These are phyloP conservation scores for Calonectria henricotiae DNA, from an alignment of 2,329 filamentous ascomycete species.

Conservation along the genomic window DNA sequence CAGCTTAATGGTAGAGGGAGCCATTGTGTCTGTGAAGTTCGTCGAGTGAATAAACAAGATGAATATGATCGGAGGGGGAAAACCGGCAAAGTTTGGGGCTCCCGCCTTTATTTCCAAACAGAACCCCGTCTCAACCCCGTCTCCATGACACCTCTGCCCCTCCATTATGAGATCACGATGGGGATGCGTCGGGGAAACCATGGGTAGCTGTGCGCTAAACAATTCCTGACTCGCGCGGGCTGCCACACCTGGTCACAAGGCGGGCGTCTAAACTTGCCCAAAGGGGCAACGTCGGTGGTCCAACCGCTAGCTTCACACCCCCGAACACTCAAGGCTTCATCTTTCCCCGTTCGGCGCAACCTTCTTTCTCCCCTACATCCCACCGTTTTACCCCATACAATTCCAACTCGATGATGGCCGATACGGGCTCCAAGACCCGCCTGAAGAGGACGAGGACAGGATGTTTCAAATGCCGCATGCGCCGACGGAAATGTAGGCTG, in stretches of 20 bases:
- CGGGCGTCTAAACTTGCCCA: slow-evolving; percentile 38
- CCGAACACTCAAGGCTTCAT: slow-evolving; percentile 44
- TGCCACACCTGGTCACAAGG: slow-evolving; percentile 4
- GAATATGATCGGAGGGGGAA: slow-evolving; percentile 5
- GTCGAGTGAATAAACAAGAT: slow-evolving; percentile 17
- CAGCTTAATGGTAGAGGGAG: slow-evolving; percentile 47
- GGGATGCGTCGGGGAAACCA: slow-evolving; percentile 35
- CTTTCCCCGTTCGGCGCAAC: slow-evolving; percentile 44
- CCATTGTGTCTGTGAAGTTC: slow-evolving; percentile 38
- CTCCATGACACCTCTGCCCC: slow-evolving; percentile 37
- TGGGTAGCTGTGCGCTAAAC: slow-evolving; percentile 35
- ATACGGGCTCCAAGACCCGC: slow-evolving; percentile 46
- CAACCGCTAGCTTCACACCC: slow-evolving; percentile 14
- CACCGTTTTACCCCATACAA: slow-evolving; percentile 32
- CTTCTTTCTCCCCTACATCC: slow-evolving; percentile 30
- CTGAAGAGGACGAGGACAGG: slow-evolving; percentile 61
- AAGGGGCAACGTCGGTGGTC: slow-evolving; percentile 41
- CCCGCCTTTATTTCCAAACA: slow-evolving; percentile 27
- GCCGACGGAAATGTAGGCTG: slow-evolving; percentile 65
- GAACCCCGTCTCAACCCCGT: slow-evolving; percentile 29
- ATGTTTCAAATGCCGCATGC: slow-evolving; percentile 66
- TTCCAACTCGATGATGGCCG: slow-evolving; percentile 39
- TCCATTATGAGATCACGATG: slow-evolving; percentile 33
- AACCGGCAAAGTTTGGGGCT: slow-evolving; percentile 8
- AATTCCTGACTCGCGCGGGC: slow-evolving; percentile 36